These are phyloP conservation scores for Chenopodium suecicum DNA, from an alignment of 148 eudicot species.

Conservation along the genomic window DNA sequence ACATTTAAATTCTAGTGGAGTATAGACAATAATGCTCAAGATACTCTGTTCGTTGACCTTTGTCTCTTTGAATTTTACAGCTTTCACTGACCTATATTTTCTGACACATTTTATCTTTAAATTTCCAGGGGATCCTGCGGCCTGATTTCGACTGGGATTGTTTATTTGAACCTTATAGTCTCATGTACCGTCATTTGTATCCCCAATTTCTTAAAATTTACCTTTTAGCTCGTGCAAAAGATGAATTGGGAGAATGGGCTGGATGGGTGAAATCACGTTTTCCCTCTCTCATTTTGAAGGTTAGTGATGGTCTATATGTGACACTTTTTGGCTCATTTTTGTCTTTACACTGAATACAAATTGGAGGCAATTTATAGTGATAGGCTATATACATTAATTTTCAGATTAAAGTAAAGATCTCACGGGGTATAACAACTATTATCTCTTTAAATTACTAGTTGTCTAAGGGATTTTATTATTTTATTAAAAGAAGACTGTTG, in stretches of 20 bases:
- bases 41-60: background rate
- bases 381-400: too few species aligned
- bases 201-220: conserved; percentile 43
- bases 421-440: too few species aligned
- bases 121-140: conserved; percentile 36
- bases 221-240: conserved; percentile 37
- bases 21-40: too few species aligned
- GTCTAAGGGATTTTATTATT: too few species aligned
- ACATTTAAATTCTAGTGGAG: too few species aligned
- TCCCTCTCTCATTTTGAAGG: conserved; percentile 52
- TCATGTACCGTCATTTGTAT: conserved; percentile 37
- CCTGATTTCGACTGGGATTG: conserved; percentile 43
- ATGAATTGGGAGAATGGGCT: conserved; percentile 49
- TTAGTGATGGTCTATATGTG: conserved; percentile 9
- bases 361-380: too few species aligned
- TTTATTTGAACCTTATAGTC: conserved; percentile 45
- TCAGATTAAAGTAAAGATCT: too few species aligned
- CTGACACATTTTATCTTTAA: too few species aligned
- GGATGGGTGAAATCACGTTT: conserved; percentile 62
- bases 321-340: too few species aligned
- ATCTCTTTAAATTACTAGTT: too few species aligned
- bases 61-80: background rate
- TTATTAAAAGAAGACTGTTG: too few species aligned
- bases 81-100: background rate
- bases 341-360: too few species aligned